These are phyloP conservation scores for Solanum sejunctum DNA, from an alignment of 257 asterid genomes.

Conservation along the genomic window DNA sequence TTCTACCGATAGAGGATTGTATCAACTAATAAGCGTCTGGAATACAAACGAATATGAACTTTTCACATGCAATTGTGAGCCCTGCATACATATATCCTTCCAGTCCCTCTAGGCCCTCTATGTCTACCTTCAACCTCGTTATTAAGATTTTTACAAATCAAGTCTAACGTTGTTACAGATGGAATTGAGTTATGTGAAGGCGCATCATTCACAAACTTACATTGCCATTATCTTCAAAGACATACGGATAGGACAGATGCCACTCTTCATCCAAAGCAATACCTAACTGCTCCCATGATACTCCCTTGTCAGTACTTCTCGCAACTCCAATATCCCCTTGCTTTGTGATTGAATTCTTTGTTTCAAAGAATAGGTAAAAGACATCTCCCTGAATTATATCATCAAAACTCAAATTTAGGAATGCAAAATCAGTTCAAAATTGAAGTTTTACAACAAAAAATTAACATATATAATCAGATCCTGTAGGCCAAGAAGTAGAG, in stretches of 20 bases:
- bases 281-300: conserved; percentile 88
- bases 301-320: conserved; percentile 69
- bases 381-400: conserved; percentile 49
- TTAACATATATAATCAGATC: background rate
- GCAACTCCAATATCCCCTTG: conserved; percentile 99
- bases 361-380: conserved; percentile 68
- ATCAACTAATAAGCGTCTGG: background rate
- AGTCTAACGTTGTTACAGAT: background rate
- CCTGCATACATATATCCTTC: background rate
- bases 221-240: conserved; percentile 70
- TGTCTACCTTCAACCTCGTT: background rate
- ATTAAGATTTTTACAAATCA: background rate
- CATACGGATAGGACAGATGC: conserved; percentile 95
- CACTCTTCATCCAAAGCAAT: conserved; percentile 85
- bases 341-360: conserved; percentile 75
- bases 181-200: background rate
- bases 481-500: background rate
- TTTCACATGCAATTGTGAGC: background rate
- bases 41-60: background rate
- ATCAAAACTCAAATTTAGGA: conserved; percentile 7
- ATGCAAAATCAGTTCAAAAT: background rate
- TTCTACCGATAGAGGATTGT: background rate
- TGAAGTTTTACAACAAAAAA: background rate
- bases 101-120: background rate
- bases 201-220: conserved; percentile 30